Conservation (phyloP, 176 grass and related monocot genomes). For the Tillandsia leiboldiana region DNA sequence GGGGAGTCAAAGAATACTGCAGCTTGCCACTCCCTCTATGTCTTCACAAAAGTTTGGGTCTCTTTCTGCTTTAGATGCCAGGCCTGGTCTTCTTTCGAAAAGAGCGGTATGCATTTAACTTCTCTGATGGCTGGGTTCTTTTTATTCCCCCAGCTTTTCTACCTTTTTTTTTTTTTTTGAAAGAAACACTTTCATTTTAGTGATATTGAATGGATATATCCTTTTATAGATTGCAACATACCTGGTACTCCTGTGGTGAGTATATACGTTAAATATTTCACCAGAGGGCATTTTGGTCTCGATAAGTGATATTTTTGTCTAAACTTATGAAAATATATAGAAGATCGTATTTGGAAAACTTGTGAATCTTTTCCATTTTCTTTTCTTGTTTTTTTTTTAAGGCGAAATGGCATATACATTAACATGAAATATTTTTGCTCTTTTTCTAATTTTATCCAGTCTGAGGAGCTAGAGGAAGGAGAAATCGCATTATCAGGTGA, state of each 20-base stretch:
- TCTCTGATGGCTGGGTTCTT: slow-evolving; percentile 6
- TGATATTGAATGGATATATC: neutral
- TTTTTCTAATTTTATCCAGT: slow-evolving; percentile 38
- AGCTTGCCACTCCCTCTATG: slow-evolving; percentile 39
- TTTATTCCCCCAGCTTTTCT: neutral
- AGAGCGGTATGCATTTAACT: slow-evolving; percentile 43
- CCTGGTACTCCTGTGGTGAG: no score
- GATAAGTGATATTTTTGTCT: no score
- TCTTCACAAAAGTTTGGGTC: slow-evolving; percentile 82
- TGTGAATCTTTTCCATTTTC: neutral
- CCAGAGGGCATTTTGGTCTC: no score
- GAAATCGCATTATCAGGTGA: slow-evolving; percentile 94
- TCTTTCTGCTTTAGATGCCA: slow-evolving; percentile 73
- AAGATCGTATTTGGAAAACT: neutral
- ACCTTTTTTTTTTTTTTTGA: no score
- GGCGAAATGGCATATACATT: no score
- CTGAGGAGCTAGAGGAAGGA: slow-evolving; percentile 92
- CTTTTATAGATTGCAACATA: neutral
- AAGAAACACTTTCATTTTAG: no score
- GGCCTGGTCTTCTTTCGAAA: slow-evolving; percentile 53
- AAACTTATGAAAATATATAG: no score
- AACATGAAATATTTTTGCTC: slow-evolving; percentile 8
- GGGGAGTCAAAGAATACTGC: slow-evolving; percentile 66
- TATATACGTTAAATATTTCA: no score
- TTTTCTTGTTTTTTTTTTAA: neutral